Evolutionary conservation across 106 monocot species (phyloP).

Genomic region (Platanthera zijinensis): DNA sequence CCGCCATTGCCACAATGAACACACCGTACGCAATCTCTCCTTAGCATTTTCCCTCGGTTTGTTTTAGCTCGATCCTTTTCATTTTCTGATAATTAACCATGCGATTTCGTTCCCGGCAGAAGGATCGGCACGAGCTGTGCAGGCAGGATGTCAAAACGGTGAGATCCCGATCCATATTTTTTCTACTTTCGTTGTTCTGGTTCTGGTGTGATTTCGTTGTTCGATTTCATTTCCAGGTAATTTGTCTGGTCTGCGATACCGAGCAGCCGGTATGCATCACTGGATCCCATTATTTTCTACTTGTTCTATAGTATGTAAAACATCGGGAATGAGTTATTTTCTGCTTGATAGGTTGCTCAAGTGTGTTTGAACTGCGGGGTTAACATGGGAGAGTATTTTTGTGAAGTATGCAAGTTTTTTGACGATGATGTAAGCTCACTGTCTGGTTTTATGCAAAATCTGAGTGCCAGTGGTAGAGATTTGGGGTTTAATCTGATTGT

Average conservation of each 20-base stretch:
- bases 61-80: not conserved
- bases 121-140: conserved; percentile 46
- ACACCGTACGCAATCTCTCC: conserved; percentile 31
- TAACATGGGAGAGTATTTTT: conserved; percentile 86
- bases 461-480: not conserved
- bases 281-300: too few species aligned
- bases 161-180: conserved; percentile 1
- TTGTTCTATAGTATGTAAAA: not conserved
- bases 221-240: conserved; percentile 26
- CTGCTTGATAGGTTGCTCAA: conserved; percentile 29
- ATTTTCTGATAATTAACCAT: not conserved
- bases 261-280: conserved; percentile 43
- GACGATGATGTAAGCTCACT: conserved; percentile 64
- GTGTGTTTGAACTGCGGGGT: conserved; percentile 70
- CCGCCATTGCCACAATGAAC: conserved; percentile 90
- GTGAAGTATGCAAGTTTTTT: conserved; percentile 69
- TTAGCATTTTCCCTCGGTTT: not conserved
- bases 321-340: not conserved
- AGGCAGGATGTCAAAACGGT: conserved; percentile 43
- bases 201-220: not conserved
- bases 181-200: not conserved
- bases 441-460: not conserved
- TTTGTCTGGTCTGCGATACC: conserved; percentile 51
- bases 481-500: not conserved
- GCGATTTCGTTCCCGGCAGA: conserved; percentile 5